Conservation (phyloP, 2,329 filamentous ascomycete species). For the Xylaria sp. region DNA sequence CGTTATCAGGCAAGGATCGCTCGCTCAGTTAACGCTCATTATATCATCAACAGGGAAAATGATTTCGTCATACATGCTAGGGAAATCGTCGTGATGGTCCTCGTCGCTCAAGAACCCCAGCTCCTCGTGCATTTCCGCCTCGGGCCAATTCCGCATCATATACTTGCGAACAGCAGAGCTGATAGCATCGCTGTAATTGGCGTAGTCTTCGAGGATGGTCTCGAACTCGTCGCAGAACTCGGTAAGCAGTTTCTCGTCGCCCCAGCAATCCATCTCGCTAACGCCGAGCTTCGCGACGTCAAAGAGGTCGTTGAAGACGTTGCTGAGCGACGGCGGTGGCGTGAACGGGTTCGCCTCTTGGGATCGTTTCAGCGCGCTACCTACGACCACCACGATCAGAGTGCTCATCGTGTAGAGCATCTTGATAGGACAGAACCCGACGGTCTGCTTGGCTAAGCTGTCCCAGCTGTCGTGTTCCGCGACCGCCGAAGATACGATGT, state of each 20-base stretch:
- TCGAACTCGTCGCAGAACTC: slow-evolving; percentile 33
- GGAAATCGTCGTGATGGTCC: background rate
- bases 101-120: background rate
- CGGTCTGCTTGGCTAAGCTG: background rate
- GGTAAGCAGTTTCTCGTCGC: slow-evolving; percentile 4
- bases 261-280: slow-evolving; percentile 3
- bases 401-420: slow-evolving; percentile 36
- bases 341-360: background rate
- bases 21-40: background rate
- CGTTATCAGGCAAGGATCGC: background rate
- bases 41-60: background rate
- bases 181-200: background rate
- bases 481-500: background rate
- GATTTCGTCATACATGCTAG: background rate
- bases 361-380: background rate
- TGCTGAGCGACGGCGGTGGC: background rate
- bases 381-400: slow-evolving; percentile 18
- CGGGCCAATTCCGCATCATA: background rate
- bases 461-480: slow-evolving; percentile 19
- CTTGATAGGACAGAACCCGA: slow-evolving; percentile 22
- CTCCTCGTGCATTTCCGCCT: background rate
- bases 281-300: slow-evolving; percentile 19
- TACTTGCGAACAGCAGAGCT: background rate
- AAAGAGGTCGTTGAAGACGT: background rate
- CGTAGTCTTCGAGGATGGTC: slow-evolving; percentile 17